A percentile compares a stretch with the other conserved stretches of the same genome.
Evolutionary conservation across 495 filamentous ascomycete species (phyloP).

Genomic region (Penicillium odoratum): DNA sequence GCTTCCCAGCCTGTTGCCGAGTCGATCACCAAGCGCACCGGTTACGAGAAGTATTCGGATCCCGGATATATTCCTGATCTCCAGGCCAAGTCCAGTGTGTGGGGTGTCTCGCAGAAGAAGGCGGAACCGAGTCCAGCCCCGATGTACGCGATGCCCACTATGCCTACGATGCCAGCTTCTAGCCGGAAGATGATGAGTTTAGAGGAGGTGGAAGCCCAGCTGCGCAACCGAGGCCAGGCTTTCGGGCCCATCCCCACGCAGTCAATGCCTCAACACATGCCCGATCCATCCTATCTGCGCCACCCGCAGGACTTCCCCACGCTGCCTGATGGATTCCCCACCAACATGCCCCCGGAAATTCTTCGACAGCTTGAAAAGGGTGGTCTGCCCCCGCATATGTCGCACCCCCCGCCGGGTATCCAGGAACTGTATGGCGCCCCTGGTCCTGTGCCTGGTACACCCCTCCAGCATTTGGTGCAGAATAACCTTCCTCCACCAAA

Average conservation of each 20-base stretch:
- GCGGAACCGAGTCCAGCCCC: conserved; percentile 29
- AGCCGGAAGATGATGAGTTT: conserved; percentile 82
- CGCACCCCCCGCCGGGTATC: conserved; percentile 49
- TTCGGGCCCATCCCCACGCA: conserved; percentile 36
- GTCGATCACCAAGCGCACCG: conserved; percentile 58
- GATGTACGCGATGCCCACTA: background rate
- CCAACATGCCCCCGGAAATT: conserved; percentile 43
- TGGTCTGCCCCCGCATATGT: conserved; percentile 45
- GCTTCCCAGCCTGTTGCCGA: conserved; percentile 26
- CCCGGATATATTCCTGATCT: conserved; percentile 78
- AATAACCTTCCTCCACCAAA: conserved; percentile 41
- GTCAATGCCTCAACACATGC: conserved; percentile 32
- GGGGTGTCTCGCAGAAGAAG: conserved; percentile 72
- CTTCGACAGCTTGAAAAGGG: conserved; percentile 53
- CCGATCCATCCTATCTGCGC: conserved; percentile 35
- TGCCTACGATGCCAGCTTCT: conserved; percentile 9
- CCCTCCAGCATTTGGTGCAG: conserved; percentile 40
- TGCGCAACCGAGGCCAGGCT: conserved; percentile 68
- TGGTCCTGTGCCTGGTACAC: conserved; percentile 43
- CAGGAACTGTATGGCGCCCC: conserved; percentile 46
- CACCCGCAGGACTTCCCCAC: conserved; percentile 44
- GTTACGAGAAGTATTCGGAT: conserved; percentile 86
- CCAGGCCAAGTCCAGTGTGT: conserved; percentile 89
- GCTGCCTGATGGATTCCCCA: conserved; percentile 40
- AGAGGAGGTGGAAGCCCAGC: conserved; percentile 94